Conservation (phyloP, 2,329 filamentous ascomycete genomes). For the Xylariaceae sp. region DNA sequence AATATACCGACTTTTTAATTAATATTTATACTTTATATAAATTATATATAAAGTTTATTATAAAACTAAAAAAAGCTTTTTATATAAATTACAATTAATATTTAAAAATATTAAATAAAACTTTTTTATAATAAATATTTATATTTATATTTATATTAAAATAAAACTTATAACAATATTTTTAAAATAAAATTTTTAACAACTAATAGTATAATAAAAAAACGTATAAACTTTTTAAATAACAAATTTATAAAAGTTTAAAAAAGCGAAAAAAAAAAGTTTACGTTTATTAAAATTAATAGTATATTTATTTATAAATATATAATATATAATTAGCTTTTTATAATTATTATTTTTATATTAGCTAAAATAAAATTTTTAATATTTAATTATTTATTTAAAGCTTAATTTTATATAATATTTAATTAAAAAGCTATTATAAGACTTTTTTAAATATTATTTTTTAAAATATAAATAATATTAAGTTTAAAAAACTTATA, state of each 20-base stretch:
- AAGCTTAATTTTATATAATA: background rate
- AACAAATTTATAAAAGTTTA: background rate
- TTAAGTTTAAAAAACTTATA: background rate
- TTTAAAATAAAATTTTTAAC: no score
- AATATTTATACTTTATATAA: no score
- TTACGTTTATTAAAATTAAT: background rate
- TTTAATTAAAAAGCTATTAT: background rate
- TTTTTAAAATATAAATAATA: background rate
- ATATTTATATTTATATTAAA: background rate
- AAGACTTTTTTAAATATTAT: background rate
- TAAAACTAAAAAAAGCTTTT: background rate
- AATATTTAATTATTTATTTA: background rate
- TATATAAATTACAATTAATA: background rate
- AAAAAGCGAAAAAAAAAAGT: background rate
- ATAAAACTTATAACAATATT: no score
- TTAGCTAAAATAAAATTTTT: background rate
- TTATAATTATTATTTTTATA: background rate
- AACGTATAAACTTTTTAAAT: no score
- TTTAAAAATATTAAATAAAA: background rate
- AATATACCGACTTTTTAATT: no score
- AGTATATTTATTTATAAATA: background rate
- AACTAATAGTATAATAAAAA: no score
- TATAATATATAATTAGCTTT: background rate
- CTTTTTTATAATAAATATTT: background rate
- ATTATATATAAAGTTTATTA: no score